Evolutionary conservation across 192 early-diverging fungal genomes (phyloP).

Genomic region (Umbelopsis vinacea): DNA sequence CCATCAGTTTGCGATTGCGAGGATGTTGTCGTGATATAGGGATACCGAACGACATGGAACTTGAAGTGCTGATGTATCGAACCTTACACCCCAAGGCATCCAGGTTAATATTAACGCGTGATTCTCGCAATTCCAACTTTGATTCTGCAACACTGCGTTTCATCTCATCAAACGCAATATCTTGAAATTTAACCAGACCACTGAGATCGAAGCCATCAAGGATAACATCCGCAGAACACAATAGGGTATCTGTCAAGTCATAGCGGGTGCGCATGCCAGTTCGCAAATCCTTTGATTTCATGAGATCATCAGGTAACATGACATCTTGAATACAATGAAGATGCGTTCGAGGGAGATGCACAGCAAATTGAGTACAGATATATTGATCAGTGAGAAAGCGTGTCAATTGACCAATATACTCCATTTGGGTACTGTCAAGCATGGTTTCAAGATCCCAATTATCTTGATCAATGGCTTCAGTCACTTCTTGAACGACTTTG

Average conservation of each 20-base stretch:
- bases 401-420: slow-evolving; percentile 63
- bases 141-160: slow-evolving; percentile 48
- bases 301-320: slow-evolving; percentile 61
- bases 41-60: slow-evolving; percentile 63
- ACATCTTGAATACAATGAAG: slow-evolving; percentile 77
- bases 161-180: slow-evolving; percentile 54
- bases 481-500: slow-evolving; percentile 66
- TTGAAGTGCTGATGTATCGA: slow-evolving; percentile 53
- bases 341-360: slow-evolving; percentile 59
- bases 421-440: slow-evolving; percentile 67
- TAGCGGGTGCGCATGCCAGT: slow-evolving; percentile 56
- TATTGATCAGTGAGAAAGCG: slow-evolving; percentile 52
- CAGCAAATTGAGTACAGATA: slow-evolving; percentile 53
- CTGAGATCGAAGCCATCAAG: slow-evolving; percentile 55
- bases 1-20: slow-evolving; percentile 43
- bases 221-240: slow-evolving; percentile 69
- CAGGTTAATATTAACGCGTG: slow-evolving; percentile 56
- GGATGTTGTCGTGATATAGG: slow-evolving; percentile 53
- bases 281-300: slow-evolving; percentile 51
- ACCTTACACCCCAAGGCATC: slow-evolving; percentile 59
- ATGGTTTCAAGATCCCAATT: slow-evolving; percentile 67
- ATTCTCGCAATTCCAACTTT: slow-evolving; percentile 55
- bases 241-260: slow-evolving; percentile 59
- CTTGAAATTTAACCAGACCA: slow-evolving; percentile 54
- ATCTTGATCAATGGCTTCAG: slow-evolving; percentile 60